Evolutionary conservation across 2,329 filamentous ascomycete species (phyloP).

Genomic region (Cordyceps javanica): DNA sequence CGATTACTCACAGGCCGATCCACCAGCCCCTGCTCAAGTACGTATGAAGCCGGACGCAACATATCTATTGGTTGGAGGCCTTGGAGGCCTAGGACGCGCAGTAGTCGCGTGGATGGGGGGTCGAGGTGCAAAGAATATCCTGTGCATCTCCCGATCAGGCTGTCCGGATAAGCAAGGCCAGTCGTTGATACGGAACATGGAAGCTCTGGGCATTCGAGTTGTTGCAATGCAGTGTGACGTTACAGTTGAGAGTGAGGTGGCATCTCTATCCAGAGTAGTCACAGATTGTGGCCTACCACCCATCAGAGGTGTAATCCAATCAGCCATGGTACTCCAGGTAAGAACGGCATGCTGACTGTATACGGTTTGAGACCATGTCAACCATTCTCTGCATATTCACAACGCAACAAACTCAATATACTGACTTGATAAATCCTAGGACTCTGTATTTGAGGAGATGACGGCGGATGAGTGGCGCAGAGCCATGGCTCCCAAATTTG

Average conservation of each 20-base stretch:
- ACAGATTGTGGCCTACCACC: constrained; percentile 21
- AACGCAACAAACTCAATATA: background rate
- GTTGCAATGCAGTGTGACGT: constrained; percentile 24
- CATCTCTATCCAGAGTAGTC: background rate
- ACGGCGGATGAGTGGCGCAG: constrained; percentile 23
- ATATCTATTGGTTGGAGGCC: background rate
- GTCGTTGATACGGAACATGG: background rate
- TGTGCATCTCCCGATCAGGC: constrained; percentile 18
- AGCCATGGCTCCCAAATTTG: constrained; percentile 23
- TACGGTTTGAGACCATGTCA: background rate
- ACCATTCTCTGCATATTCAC: background rate
- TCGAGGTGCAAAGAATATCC: constrained; percentile 18
- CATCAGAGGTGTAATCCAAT: constrained; percentile 31
- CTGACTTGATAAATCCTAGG: background rate
- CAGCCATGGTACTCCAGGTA: constrained; percentile 27
- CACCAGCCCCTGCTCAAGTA: background rate
- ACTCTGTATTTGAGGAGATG: constrained; percentile 22
- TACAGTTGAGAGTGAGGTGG: background rate
- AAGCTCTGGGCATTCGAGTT: constrained; percentile 14
- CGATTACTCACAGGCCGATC: background rate
- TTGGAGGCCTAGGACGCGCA: background rate
- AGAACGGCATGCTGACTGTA: background rate
- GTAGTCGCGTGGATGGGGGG: background rate
- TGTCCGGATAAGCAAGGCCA: background rate
- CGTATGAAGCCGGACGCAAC: background rate